phyloP scores from a whole-genome alignment of 2,329 filamentous ascomycete genomes.

The Aspergillus sclerotialis region DNA sequence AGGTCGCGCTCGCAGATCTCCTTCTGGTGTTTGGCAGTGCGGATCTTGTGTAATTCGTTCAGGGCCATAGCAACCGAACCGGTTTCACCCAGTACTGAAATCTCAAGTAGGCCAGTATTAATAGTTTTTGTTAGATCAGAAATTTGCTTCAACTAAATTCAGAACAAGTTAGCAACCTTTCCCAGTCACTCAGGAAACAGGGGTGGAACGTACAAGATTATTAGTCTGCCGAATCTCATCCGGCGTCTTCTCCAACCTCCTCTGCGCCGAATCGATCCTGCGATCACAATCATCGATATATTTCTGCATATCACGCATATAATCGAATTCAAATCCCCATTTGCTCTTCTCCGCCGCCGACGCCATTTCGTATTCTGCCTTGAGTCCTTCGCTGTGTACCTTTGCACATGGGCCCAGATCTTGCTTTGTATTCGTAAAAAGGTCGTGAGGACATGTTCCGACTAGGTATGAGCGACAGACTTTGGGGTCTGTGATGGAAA shows the following conservation, averaged over 20 bases:
- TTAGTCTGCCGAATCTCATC: conserved; percentile 97
- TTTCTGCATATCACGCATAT: conserved; percentile 89
- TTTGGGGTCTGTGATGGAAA: conserved; percentile 84
- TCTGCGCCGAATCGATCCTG: conserved; percentile 82
- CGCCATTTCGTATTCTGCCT: conserved; percentile 77
- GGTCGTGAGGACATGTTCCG: conserved; percentile 93
- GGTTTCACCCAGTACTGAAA: conserved; percentile 75
- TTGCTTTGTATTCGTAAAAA: conserved; percentile 99
- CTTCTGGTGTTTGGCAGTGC: conserved; percentile 72
- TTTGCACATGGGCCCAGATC: conserved; percentile 86
- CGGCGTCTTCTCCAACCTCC: conserved; percentile 89
- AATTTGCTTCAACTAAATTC: conserved; percentile 80
- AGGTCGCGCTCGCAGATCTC: conserved; percentile 79
- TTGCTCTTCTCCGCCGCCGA: conserved; percentile 64
- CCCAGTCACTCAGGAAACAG: background rate
- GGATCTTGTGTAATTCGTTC: conserved; percentile 81
- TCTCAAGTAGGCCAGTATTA: conserved; percentile 74
- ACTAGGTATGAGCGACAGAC: conserved; percentile 91
- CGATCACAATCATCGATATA: conserved; percentile 97
- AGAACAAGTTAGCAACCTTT: background rate
- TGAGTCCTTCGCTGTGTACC: conserved; percentile 80
- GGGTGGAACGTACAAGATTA: conserved; percentile 51
- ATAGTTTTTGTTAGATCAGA: conserved; percentile 72
- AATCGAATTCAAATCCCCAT: conserved; percentile 92
- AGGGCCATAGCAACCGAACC: conserved; percentile 74